Percentiles rank a stretch among this genome's conserved stretches.
phyloP scores from a whole-genome alignment of 2,329 filamentous ascomycete genomes.

The Fusarium napiforme region DNA sequence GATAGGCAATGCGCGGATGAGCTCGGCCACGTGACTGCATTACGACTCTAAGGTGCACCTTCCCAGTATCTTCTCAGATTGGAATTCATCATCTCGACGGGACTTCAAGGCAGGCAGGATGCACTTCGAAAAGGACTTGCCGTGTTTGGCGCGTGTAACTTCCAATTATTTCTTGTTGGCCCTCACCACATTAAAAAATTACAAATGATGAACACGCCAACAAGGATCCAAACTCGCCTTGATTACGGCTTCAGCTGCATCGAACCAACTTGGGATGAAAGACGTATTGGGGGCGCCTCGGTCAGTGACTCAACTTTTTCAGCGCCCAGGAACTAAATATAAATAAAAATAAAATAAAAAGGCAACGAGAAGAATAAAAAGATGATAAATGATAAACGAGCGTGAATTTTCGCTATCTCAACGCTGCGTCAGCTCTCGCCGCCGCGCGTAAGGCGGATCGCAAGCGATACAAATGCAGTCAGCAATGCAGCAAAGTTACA shows the following conservation, averaged over 20 bases:
- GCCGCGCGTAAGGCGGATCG: background rate
- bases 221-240: background rate
- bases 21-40: constrained; percentile 13
- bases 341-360: background rate
- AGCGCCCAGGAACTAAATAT: background rate
- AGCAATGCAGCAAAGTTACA: background rate
- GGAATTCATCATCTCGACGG: background rate
- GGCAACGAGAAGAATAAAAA: background rate
- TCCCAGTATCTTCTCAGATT: background rate
- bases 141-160: background rate
- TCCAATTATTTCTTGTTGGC: background rate
- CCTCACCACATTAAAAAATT: background rate
- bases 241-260: background rate
- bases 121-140: background rate
- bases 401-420: background rate
- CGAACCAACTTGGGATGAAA: background rate
- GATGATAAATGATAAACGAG: background rate
- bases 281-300: background rate
- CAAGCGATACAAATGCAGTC: background rate
- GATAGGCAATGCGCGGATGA: background rate
- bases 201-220: background rate
- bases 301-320: background rate
- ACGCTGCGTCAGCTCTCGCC: background rate
- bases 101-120: background rate
- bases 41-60: constrained; percentile 4